Evolutionary conservation across 345 rosid species (phyloP).

Genomic region (Salix udensis): DNA sequence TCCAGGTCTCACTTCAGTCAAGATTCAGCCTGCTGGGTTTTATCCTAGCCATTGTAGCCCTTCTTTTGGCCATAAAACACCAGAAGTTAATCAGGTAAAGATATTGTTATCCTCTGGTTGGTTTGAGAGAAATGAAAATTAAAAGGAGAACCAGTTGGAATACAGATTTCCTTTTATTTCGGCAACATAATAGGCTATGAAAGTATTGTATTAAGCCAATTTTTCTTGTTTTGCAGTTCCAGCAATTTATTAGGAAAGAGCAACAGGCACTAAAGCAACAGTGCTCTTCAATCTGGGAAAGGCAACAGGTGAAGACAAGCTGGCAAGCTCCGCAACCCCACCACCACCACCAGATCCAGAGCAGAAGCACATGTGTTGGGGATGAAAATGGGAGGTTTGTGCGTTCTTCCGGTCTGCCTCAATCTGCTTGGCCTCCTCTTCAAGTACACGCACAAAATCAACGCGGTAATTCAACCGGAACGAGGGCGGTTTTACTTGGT

Average conservation of each 20-base stretch:
- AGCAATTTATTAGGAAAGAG: slow-evolving; percentile 14
- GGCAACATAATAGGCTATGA: neutral
- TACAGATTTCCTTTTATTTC: no score
- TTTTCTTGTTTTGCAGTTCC: neutral
- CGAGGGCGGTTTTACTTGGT: slow-evolving; percentile 26
- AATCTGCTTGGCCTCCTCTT: slow-evolving; percentile 40
- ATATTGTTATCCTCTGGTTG: neutral
- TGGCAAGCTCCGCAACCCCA: neutral
- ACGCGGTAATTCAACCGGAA: neutral
- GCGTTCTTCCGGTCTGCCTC: slow-evolving; percentile 23
- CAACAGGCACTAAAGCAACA: slow-evolving; percentile 19
- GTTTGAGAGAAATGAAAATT: neutral
- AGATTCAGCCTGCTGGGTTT: slow-evolving; percentile 20
- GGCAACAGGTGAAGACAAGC: neutral
- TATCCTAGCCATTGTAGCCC: slow-evolving; percentile 9
- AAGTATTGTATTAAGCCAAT: neutral
- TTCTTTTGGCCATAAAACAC: neutral
- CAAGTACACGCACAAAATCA: slow-evolving; percentile 8
- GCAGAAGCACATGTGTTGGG: slow-evolving; percentile 17
- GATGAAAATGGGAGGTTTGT: slow-evolving; percentile 23
- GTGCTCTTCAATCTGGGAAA: slow-evolving; percentile 18
- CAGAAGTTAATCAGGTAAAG: slow-evolving; percentile 24
- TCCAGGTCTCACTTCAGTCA: slow-evolving; percentile 5
- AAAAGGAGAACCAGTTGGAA: neutral
- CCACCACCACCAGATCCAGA: slow-evolving; percentile 34